Evolutionary conservation across 495 filamentous ascomycete species (phyloP).

Genomic region (Neurospora discreta): DNA sequence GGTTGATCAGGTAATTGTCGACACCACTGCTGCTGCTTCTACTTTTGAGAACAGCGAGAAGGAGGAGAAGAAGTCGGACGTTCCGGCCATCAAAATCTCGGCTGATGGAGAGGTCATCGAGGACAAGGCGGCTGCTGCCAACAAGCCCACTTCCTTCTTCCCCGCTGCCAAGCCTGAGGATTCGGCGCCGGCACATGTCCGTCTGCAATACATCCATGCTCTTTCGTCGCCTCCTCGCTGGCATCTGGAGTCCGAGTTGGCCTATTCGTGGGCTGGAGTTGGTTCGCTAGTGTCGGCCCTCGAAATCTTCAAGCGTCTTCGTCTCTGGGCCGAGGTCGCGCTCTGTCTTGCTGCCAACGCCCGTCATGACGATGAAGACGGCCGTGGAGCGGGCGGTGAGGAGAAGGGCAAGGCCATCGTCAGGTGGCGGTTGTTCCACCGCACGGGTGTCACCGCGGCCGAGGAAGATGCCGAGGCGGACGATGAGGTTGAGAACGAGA

Average conservation of each 20-base stretch:
- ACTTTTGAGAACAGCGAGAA: constrained; percentile 9
- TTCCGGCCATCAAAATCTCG: constrained; percentile 33
- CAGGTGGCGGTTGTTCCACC: constrained; percentile 63
- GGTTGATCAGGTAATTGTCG: constrained; percentile 89
- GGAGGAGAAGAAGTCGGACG: constrained; percentile 7
- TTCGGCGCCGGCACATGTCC: constrained; percentile 61
- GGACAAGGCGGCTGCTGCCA: not conserved
- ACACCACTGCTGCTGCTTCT: constrained; percentile 48
- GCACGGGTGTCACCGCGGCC: constrained; percentile 26
- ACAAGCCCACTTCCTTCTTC: constrained; percentile 63
- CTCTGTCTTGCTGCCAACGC: constrained; percentile 58
- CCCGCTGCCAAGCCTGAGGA: constrained; percentile 65
- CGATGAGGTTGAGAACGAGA: constrained; percentile 39
- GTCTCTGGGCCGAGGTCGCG: constrained; percentile 92
- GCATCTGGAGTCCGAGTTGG: constrained; percentile 89
- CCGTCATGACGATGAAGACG: constrained; percentile 50
- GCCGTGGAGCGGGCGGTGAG: constrained; percentile 44
- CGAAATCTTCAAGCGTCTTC: constrained; percentile 89
- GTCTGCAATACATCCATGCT: constrained; percentile 71
- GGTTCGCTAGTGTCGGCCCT: constrained; percentile 82
- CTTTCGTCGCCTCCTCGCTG: constrained; percentile 77
- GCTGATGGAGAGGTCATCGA: constrained; percentile 6
- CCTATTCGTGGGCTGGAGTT: constrained; percentile 76
- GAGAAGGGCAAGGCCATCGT: constrained; percentile 69
- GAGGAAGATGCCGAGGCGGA: constrained; percentile 21